phyloP scores from a whole-genome alignment of 2,329 filamentous ascomycete species.

The Aspergillus unguis region DNA sequence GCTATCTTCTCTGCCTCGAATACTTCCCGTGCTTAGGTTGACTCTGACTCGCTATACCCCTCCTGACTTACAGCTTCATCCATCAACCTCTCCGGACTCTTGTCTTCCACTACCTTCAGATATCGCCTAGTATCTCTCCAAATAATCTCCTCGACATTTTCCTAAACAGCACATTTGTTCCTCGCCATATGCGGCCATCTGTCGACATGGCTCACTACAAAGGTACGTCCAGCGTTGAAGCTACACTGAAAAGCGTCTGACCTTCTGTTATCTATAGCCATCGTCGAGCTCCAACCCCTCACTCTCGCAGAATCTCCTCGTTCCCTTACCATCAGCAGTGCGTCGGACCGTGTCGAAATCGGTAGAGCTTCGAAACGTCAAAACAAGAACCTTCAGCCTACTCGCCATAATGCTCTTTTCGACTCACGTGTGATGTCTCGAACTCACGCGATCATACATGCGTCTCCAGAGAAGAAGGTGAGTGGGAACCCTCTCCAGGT shows the following conservation, averaged over 20 bases:
- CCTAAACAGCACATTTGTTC: too few species aligned
- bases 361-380: conserved; percentile 43
- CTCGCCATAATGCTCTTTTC: conserved; percentile 43
- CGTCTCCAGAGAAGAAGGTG: conserved; percentile 29
- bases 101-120: not conserved
- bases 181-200: too few species aligned
- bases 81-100: not conserved
- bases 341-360: conserved; percentile 31
- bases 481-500: not conserved
- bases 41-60: conserved; percentile 13
- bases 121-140: not conserved
- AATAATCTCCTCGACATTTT: too few species aligned
- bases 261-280: conserved; percentile 23
- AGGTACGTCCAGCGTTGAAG: conserved; percentile 19
- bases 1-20: conserved; percentile 12
- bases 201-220: conserved; percentile 21
- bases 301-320: conserved; percentile 28
- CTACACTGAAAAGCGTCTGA: conserved; percentile 7
- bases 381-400: conserved; percentile 34
- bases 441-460: conserved; percentile 41
- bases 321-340: conserved; percentile 29
- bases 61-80: conserved; percentile 9
- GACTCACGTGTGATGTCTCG: conserved; percentile 49
- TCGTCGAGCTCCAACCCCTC: conserved; percentile 32
- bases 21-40: conserved; percentile 20